These are phyloP conservation scores for Suhomyces anneliseae DNA, from an alignment of 1,139 yeast species.

Conservation along the genomic window DNA sequence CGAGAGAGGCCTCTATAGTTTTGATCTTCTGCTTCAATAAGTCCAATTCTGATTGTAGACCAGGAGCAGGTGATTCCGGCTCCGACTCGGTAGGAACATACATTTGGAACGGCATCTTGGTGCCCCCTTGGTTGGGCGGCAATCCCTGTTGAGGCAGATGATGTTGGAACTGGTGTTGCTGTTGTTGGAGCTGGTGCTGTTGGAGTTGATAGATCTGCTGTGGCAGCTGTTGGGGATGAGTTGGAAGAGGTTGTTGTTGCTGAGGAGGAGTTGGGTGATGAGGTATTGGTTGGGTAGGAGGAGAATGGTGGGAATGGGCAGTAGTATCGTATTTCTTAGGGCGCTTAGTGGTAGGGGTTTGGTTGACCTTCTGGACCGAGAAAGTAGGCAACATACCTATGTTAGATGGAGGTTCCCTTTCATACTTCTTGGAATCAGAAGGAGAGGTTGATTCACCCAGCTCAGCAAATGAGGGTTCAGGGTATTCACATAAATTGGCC, in stretches of 20 bases:
- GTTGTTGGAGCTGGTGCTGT: neutral
- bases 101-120: neutral
- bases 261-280: neutral
- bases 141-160: neutral
- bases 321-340: neutral
- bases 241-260: neutral
- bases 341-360: neutral
- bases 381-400: slow-evolving; percentile 16
- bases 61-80: slow-evolving; percentile 1
- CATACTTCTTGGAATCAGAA: neutral
- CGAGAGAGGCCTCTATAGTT: slow-evolving; percentile 41
- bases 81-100: neutral
- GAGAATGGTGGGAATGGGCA: neutral
- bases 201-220: neutral
- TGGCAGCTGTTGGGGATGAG: neutral
- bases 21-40: slow-evolving; percentile 40
- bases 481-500: slow-evolving; percentile 31
- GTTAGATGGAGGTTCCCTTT: slow-evolving; percentile 1
- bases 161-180: neutral
- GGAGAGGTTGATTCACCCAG: neutral
- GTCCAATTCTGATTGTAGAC: slow-evolving; percentile 20
- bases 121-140: neutral
- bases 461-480: slow-evolving; percentile 21
- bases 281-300: neutral
- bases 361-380: slow-evolving; percentile 11